phyloP scores from a whole-genome alignment of 306 rosid genomes.

The Trifolium dubium region DNA sequence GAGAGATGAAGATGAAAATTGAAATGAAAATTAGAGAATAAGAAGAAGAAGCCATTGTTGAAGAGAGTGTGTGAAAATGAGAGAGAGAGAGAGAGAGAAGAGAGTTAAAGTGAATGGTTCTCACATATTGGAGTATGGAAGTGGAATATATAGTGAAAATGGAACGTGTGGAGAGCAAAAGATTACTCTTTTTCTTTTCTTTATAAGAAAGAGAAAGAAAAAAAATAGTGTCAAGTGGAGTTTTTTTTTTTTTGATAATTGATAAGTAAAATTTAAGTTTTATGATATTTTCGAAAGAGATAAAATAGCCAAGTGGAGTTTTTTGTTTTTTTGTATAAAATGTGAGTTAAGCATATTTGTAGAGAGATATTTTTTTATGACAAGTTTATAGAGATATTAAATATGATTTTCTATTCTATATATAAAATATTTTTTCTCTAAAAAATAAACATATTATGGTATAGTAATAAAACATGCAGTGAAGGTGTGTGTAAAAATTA shows the following conservation, averaged over 20 bases:
- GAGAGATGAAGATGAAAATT: neutral
- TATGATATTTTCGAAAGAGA: neutral
- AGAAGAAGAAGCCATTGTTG: conserved; percentile 45
- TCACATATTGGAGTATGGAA: neutral
- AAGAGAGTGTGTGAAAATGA: neutral
- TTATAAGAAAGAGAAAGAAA: too few relatives aligned
- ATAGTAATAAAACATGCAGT: neutral
- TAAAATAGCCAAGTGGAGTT: neutral
- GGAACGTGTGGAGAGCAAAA: neutral
- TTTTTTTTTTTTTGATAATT: neutral
- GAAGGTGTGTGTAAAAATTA: neutral
- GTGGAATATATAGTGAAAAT: conserved; percentile 22
- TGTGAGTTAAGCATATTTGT: neutral
- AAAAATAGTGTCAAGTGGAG: neutral
- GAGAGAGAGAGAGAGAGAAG: too few relatives aligned
- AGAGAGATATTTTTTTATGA: neutral
- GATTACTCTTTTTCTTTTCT: too few relatives aligned
- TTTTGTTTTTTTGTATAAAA: neutral
- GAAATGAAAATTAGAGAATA: conserved; percentile 20
- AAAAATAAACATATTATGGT: neutral
- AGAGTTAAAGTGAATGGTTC: neutral
- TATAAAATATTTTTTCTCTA: neutral
- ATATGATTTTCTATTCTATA: neutral
- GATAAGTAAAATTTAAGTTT: too few relatives aligned
- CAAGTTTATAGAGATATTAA: too few relatives aligned